Evolutionary conservation across 306 rosid species (phyloP).

Genomic region (Vigna angularis): DNA sequence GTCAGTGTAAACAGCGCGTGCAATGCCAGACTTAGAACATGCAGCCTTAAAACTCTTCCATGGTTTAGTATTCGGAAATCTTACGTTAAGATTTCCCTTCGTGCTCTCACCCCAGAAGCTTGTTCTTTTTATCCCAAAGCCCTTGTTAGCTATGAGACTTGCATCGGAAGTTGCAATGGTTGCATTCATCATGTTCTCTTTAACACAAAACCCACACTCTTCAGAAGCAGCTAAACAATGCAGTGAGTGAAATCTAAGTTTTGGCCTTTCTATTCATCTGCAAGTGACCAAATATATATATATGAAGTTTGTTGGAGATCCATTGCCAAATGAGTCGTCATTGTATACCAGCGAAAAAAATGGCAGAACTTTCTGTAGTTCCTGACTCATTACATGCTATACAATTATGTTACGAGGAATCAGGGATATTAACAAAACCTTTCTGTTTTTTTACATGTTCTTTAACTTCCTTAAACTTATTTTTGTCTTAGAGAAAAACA

Average conservation of each 20-base stretch:
- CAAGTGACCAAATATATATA: too few relatives aligned
- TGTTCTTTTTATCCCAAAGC: slow-evolving; percentile 33
- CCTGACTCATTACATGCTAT: slow-evolving; percentile 12
- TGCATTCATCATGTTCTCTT: slow-evolving; percentile 61
- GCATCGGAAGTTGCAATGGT: slow-evolving; percentile 53
- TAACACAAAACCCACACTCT: not conserved
- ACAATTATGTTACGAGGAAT: not conserved
- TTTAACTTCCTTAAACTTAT: not conserved
- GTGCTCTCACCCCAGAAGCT: slow-evolving; percentile 70
- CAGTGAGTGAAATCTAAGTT: not conserved
- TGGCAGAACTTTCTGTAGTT: not conserved
- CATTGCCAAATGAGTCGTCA: slow-evolving; percentile 15
- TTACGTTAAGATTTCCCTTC: slow-evolving; percentile 46
- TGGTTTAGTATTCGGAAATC: slow-evolving; percentile 40
- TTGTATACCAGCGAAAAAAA: slow-evolving; percentile 31
- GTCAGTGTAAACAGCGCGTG: slow-evolving; percentile 62
- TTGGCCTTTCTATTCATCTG: not conserved
- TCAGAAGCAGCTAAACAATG: slow-evolving; percentile 13
- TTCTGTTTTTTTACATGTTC: slow-evolving; percentile 20
- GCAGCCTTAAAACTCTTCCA: slow-evolving; percentile 42
- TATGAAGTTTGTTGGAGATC: not conserved
- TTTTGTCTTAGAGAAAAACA: too few relatives aligned
- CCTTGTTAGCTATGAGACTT: slow-evolving; percentile 41
- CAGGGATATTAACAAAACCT: too few relatives aligned
- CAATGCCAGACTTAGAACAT: slow-evolving; percentile 54